Base-by-base conservation (phyloP, 2,329 filamentous ascomycete genomes). In the Pyricularia sp. region DNA sequence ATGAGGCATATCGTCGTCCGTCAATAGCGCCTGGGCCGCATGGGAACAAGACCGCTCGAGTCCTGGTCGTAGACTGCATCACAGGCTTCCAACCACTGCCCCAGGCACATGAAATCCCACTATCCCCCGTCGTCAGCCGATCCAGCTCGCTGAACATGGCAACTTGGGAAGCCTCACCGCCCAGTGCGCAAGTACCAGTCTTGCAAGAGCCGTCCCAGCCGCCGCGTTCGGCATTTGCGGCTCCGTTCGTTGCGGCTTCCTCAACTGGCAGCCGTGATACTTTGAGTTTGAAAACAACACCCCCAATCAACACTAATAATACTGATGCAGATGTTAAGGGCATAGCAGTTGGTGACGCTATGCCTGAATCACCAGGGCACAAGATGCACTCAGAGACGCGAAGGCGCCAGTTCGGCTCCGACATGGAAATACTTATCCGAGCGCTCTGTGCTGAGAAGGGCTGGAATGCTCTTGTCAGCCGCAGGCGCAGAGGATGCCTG, bases 401-500 rank as follows among this genome's bases (percentile, higher is more conserved):
- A 30, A 77, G 81, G 66, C 77, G 86, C 28, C 82, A 85, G 53
- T 84, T 84, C 65, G 83, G 83, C 1, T 87, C 84, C 13, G 85
- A 88, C 69, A 78, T 89, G 71, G 88, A 91, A 74, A 81, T 92
- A 9, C 75, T 93, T 64, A 87, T 87, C 1, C 79, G 89, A 62
- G 88, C 89, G 1, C 80, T 90, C 68, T 93, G 90, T 72, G 87
- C 89, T 0, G 85, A 90, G 71, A 85, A 82, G 69, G 89, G 89
- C 2, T 87, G 87, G 80, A 88, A 91, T 72, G 89, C 89, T 26
- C 72, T 93, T 22, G 80, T 93, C 67, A 89, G 87, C 67, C 80
- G 88, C 63, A 79, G 81, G 53, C 83, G 84, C 68, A 80, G 88
- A 67, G 88, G 87, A 0, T 93, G 90, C 71, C 74, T 93, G 44